A percentile compares a stretch with the other conserved stretches of the same genome.
These are phyloP conservation scores for Cinnamomum chago DNA, from an alignment of 164 flowering plant genomes.

Conservation along the genomic window DNA sequence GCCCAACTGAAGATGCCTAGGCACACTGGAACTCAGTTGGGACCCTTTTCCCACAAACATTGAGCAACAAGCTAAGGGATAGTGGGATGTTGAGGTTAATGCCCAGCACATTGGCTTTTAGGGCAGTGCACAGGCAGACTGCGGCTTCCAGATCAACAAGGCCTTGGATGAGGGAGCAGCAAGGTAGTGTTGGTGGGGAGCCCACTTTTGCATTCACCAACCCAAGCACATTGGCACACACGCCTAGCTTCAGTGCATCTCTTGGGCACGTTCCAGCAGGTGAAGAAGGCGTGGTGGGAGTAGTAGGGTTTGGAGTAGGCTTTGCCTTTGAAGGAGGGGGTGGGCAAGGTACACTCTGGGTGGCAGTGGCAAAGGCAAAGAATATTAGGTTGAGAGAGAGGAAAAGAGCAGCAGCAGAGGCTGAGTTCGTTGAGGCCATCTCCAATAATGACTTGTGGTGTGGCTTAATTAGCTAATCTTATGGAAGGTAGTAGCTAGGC, in stretches of 20 bases:
- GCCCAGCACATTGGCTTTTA: constrained; percentile 51
- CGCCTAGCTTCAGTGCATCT: constrained; percentile 56
- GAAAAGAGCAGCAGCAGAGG: constrained; percentile 29
- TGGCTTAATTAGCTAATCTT: too few species aligned
- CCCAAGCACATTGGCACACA: constrained; percentile 46
- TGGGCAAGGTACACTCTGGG: constrained; percentile 27
- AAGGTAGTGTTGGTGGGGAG: constrained; percentile 38
- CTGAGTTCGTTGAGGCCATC: constrained; percentile 44
- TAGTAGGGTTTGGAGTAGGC: constrained; percentile 2
- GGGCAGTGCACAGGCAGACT: constrained; percentile 61
- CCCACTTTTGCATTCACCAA: constrained; percentile 38
- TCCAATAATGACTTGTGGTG: background rate
- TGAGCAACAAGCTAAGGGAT: constrained; percentile 53
- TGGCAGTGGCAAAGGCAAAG: constrained; percentile 48
- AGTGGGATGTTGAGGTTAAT: constrained; percentile 47
- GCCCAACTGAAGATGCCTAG: constrained; percentile 9
- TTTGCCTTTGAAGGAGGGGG: background rate
- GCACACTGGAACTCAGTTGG: constrained; percentile 52
- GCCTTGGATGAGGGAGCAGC: constrained; percentile 54
- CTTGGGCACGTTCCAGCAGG: constrained; percentile 35
- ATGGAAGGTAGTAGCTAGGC: too few species aligned
- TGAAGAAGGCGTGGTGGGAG: constrained; percentile 10
- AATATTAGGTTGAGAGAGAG: constrained; percentile 52
- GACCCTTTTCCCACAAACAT: constrained; percentile 37
- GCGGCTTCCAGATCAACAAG: constrained; percentile 64